phyloP scores from a whole-genome alignment of 495 filamentous ascomycete species.

The Lophiostoma macrostomum region DNA sequence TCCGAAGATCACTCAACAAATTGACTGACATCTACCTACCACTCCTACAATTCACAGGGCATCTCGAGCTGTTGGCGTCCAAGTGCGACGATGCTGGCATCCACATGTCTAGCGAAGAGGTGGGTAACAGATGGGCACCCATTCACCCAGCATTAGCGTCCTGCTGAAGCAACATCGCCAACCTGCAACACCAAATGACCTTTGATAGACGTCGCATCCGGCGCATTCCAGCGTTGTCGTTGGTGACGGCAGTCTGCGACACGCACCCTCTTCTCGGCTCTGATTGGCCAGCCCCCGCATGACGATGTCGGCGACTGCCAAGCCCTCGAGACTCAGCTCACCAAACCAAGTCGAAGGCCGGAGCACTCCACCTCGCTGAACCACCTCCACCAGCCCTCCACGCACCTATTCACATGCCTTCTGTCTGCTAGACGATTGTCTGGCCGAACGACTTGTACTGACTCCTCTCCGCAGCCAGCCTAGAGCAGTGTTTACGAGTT shows the following conservation, averaged over 20 bases:
- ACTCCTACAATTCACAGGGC: no score
- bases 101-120: no score
- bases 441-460: slow-evolving; percentile 38
- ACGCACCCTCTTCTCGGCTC: no score
- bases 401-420: slow-evolving; percentile 22
- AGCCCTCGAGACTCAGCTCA: no score
- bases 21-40: no score
- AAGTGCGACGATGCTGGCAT: no score
- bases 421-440: slow-evolving; percentile 49
- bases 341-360: no score
- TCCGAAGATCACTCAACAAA: no score
- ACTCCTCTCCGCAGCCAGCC: slow-evolving; percentile 41
- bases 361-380: slow-evolving; percentile 19
- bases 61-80: no score
- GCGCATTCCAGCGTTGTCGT: not conserved
- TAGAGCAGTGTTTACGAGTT: slow-evolving; percentile 36
- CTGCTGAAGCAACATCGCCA: not conserved
- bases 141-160: no score
- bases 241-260: not conserved
- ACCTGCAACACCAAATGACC: slow-evolving; percentile 19
- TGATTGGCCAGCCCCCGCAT: no score
- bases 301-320: slow-evolving; percentile 3
- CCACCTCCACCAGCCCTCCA: slow-evolving; percentile 23
- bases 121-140: no score
- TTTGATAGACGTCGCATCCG: slow-evolving; percentile 7